These are phyloP conservation scores for Saturnispora quitensis DNA, from an alignment of 805 yeast species.

Conservation along the genomic window DNA sequence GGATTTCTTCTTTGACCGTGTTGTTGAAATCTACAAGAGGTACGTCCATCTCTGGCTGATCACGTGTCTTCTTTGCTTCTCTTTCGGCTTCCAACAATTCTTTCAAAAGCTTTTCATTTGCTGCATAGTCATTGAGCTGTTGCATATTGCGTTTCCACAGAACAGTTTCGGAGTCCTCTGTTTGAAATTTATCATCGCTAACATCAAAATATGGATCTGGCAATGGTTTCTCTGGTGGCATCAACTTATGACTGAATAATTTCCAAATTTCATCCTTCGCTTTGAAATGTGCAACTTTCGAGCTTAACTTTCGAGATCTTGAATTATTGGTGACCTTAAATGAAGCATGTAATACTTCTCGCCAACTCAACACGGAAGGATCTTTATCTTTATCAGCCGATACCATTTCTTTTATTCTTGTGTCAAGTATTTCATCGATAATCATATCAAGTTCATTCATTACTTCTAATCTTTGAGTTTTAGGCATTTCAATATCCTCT, in stretches of 20 bases:
- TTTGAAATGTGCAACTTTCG: background rate
- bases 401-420: background rate
- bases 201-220: slow-evolving; percentile 2
- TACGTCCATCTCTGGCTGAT: background rate
- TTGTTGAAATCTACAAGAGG: background rate
- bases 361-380: background rate
- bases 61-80: background rate
- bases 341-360: background rate
- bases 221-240: background rate
- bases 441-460: background rate
- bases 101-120: background rate
- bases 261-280: background rate
- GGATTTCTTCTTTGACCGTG: background rate
- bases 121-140: background rate
- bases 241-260: background rate
- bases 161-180: background rate
- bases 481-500: slow-evolving; percentile 2
- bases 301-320: background rate
- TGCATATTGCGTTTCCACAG: slow-evolving; percentile 2
- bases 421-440: slow-evolving; percentile 1
- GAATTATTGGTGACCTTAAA: background rate
- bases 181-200: background rate
- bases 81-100: background rate
- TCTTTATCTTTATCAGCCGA: background rate
- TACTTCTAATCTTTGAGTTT: background rate